Base-by-base conservation (phyloP, 495 filamentous ascomycete genomes). In the Penicillium pancosmium region DNA sequence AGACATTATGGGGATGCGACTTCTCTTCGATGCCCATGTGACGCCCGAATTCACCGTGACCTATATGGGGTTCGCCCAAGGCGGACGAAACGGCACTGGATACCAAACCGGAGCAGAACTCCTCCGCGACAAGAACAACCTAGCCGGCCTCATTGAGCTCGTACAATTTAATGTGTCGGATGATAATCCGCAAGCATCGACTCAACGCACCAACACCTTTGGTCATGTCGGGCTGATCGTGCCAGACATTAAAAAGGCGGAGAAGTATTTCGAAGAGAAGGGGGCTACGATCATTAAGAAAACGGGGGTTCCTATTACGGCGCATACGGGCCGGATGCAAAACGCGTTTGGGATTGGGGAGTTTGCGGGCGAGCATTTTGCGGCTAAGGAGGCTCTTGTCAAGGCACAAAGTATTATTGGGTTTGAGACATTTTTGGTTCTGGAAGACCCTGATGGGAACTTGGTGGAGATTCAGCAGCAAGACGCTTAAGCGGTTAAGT, bases 11-110 rank as follows among this genome's bases (percentile, higher is more conserved):
- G 73, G 73, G 18, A 68, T 74, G 59, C 69, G 70, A 9, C 64
- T 64, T 19, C 59, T 74, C 46, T 76, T 73, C 65, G 69, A 68
- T 19, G 59, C 64, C 31, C 43, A 66, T 19, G 41, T 63, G 1
- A 63, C 66, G 25, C 57, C 61, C 16, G 48, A 67, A 21, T 68
- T 59, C 55, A 63, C 61, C 15, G 59, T 73, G 50, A 64, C 61
- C 48, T 76, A 74, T 55, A 48, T 73, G 59, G 66, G 57, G 5
- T 64, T 70, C 54, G 48, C 64, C n/a, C 63, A 67, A 43, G 73
- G 69, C 35, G 71, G 71, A 11, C 64, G 61, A 41, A 74, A 73
- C 56, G 73, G 73, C 5, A 71, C 68, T 4, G 71, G 68, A 12
- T 74, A 64, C 55, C 72, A 73, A 53, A 73, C 63, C 10, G 64